Percentiles rank a stretch among this genome's conserved stretches.
phyloP scores from a whole-genome alignment of 768 basidiomycete genomes.

The Trametes sanguinea region DNA sequence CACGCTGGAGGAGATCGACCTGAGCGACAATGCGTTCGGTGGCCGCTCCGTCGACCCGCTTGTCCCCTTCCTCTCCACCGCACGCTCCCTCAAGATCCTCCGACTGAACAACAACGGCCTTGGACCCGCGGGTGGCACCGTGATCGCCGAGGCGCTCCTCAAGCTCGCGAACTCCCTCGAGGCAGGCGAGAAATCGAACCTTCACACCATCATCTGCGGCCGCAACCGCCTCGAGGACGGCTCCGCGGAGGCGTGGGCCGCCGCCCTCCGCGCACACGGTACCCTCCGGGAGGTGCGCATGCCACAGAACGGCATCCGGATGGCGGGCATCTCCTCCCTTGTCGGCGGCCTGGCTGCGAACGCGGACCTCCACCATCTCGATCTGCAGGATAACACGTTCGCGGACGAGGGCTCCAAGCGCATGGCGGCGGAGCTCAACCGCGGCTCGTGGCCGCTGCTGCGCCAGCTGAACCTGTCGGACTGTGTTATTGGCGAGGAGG shows the following conservation, averaged over 20 bases:
- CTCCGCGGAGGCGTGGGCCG: conserved; percentile 79
- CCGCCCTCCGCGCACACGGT: conserved; percentile 84
- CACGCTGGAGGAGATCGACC: conserved; percentile 82
- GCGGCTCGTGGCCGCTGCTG: conserved; percentile 63
- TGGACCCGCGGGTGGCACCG: conserved; percentile 83
- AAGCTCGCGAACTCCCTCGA: conserved; percentile 67
- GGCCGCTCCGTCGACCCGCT: conserved; percentile 93
- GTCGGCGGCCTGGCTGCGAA: conserved; percentile 74
- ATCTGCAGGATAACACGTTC: conserved; percentile 92
- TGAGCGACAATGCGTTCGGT: conserved; percentile 96
- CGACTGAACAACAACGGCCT: conserved; percentile 97
- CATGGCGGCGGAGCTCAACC: conserved; percentile 60
- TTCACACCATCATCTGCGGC: conserved; percentile 86
- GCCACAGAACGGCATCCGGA: conserved; percentile 98
- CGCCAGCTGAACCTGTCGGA: conserved; percentile 88
- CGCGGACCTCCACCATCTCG: conserved; percentile 67
- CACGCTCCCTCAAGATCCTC: conserved; percentile 80
- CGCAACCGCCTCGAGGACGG: conserved; percentile 96
- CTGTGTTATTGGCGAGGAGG: conserved; percentile 83
- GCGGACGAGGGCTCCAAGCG: conserved; percentile 56
- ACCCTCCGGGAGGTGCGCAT: conserved; percentile 84
- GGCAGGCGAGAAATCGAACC: conserved; percentile 68
- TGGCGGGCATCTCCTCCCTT: conserved; percentile 83
- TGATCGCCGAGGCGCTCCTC: conserved; percentile 82
- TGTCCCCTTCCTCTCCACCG: conserved; percentile 83